phyloP scores from a whole-genome alignment of 805 yeast genomes.

The Wickerhamiella nectarea region DNA sequence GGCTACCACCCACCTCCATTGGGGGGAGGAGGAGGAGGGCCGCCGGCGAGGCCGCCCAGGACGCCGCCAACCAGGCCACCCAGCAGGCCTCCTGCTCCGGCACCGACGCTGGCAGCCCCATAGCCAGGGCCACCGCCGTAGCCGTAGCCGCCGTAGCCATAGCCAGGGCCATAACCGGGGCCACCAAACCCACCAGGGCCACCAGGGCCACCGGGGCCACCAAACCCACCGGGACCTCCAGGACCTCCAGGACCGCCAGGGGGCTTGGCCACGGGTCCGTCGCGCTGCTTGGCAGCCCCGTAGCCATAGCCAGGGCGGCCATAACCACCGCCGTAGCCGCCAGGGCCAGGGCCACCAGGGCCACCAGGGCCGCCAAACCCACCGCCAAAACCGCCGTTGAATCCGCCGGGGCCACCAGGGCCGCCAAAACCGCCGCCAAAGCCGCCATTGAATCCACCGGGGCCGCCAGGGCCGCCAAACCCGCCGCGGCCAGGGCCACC shows the following conservation, averaged over 20 bases:
- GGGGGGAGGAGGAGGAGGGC: not conserved
- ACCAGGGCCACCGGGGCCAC: too few species aligned
- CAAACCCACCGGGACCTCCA: not conserved
- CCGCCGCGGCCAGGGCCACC: too few species aligned
- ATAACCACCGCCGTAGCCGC: too few species aligned
- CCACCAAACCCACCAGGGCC: too few species aligned
- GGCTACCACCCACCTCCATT: not conserved
- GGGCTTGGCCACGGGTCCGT: too few species aligned
- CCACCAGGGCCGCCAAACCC: not conserved
- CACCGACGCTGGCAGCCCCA: not conserved
- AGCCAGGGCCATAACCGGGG: not conserved
- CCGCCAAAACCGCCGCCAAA: not conserved
- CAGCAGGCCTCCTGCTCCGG: not conserved
- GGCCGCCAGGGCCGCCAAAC: too few species aligned
- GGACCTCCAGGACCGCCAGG: too few species aligned
- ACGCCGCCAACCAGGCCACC: not conserved
- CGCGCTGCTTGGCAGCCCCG: too few species aligned
- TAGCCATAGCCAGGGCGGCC: not conserved
- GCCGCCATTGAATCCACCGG: not conserved
- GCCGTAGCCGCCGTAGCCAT: not conserved
- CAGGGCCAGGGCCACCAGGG: not conserved
- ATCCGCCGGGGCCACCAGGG: not conserved
- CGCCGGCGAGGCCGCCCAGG: not conserved
- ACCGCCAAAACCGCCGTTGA: not conserved
- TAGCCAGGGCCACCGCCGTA: not conserved